Percentiles rank a stretch among this genome's conserved stretches.
phyloP scores from a whole-genome alignment of 1,284 basidiomycete species.

The Apiotrichum domesticum region DNA sequence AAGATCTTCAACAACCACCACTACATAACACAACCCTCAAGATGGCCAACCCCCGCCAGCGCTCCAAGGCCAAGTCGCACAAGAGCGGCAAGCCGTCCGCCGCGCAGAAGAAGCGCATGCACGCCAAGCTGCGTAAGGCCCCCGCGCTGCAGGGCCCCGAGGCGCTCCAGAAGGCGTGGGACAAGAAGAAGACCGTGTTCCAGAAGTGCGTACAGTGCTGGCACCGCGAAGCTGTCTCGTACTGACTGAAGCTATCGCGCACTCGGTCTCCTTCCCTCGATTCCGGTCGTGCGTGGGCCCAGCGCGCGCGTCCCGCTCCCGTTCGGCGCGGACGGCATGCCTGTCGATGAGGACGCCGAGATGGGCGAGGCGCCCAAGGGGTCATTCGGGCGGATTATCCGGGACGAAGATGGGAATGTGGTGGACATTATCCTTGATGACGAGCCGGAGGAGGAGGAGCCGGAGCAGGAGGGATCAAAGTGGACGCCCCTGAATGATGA shows the following conservation, averaged over 20 bases:
- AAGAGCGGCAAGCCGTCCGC: conserved; percentile 32
- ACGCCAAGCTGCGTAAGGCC: conserved; percentile 54
- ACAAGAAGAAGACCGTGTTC: conserved; percentile 76
- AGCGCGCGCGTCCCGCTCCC: conserved; percentile 38
- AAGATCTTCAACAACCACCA: neutral
- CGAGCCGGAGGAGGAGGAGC: conserved; percentile 47
- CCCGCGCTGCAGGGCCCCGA: conserved; percentile 79
- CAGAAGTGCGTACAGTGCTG: conserved; percentile 68
- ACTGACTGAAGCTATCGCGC: conserved; percentile 41
- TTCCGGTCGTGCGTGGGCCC: conserved; percentile 31
- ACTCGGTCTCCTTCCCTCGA: conserved; percentile 42
- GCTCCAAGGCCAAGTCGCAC: conserved; percentile 39
- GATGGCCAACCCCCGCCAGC: conserved; percentile 91
- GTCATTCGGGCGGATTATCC: conserved; percentile 76
- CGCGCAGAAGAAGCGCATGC: conserved; percentile 33
- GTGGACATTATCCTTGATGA: conserved; percentile 67
- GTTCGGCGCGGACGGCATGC: conserved; percentile 52
- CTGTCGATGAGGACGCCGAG: neutral
- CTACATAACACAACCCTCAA: neutral
- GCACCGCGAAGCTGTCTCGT: no score
- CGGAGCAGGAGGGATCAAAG: conserved; percentile 17
- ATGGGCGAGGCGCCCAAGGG: conserved; percentile 45
- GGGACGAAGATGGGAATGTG: conserved; percentile 75
- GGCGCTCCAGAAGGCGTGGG: conserved; percentile 78
- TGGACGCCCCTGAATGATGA: conserved; percentile 17